Evolutionary conservation across 139 green algal species (phyloP), one percentile per base, ranked within the genome.

Genomic region (Coelastrella sp.): DNA sequence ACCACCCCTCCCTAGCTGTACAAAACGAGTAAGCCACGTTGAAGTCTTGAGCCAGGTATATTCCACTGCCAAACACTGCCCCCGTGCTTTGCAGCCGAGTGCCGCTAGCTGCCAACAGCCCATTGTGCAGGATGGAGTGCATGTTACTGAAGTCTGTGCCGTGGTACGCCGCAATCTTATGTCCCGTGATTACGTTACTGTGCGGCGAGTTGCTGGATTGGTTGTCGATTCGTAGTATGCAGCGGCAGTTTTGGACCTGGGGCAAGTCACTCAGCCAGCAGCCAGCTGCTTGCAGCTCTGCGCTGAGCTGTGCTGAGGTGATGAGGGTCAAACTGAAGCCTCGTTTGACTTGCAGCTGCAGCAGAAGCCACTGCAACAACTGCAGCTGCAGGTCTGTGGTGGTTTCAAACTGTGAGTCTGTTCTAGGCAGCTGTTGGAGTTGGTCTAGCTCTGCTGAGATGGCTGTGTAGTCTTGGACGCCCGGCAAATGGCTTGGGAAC

Each of bases 91-190:
- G 76, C 77, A 80, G 61, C 64, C 65, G 61, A 4, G 79, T 91
- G 65, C 87, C 87, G n/a, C 64, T 87, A 13, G 79, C 78, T 56
- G 68, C 58, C 65, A 91, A 54, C 54, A 91, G 56, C 6, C 87
- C 87, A 7, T 82, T 60, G 78, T 91, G 87, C 78, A 90, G 61
- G 22, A 90, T 90, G 32, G 47, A 75, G 77, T 90, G 85, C 4
- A 90, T 19, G 85, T 90, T 90, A 13, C 57, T 54, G 73, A 90
- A 84, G 56, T 80, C 71, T 23, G 85, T 90, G 58, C 85, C 85
- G 77, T 90, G 85, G n/a, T 77, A 90, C 1, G 58, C 85, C n/a
- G 59, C 54, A 7, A 88, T 5, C 54, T 5, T 71, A 11, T 5
- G 68, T 17, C 68, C 56, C 57, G 11, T 87, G 17, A 19, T 76